Percentiles rank a stretch among this genome's conserved stretches.
phyloP scores from a whole-genome alignment of 2,329 filamentous ascomycete genomes.

The Thyridium curvatum region DNA sequence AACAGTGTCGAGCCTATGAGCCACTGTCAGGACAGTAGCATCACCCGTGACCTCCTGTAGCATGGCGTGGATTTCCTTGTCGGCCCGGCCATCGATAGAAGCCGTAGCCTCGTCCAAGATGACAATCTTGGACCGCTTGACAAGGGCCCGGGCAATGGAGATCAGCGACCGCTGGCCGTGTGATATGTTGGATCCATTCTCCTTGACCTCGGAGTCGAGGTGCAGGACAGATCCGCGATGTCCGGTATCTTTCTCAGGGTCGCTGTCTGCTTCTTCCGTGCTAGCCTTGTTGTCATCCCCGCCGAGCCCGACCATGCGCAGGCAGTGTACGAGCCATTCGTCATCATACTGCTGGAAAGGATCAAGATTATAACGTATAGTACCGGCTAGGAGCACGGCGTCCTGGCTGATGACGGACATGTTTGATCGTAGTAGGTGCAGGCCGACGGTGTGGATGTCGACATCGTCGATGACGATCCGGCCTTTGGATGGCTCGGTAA shows the following conservation, averaged over 20 bases:
- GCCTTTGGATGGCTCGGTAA: no score
- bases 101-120: conserved; percentile 96
- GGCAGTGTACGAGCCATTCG: no score
- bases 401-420: conserved; percentile 95
- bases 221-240: neutral
- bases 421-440: conserved; percentile 78
- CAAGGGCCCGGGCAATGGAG: conserved; percentile 79
- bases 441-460: conserved; percentile 77
- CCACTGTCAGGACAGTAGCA: conserved; percentile 7
- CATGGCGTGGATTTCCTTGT: conserved; percentile 5
- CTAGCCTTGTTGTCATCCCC: conserved; percentile 30
- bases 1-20: conserved; percentile 7
- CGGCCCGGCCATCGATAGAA: conserved; percentile 59
- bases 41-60: conserved; percentile 2
- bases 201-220: conserved; percentile 6
- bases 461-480: conserved; percentile 45
- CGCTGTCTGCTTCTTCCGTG: conserved; percentile 74
- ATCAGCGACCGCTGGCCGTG: conserved; percentile 84
- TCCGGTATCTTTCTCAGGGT: conserved; percentile 32
- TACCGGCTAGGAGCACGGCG: conserved; percentile 81
- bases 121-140: conserved; percentile 79
- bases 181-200: conserved; percentile 38
- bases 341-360: conserved; percentile 48
- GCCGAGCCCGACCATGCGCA: no score
- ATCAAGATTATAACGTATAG: conserved; percentile 80